A percentile compares a stretch with the other conserved stretches of the same genome.
These are phyloP conservation scores for Apiotrichum domesticum DNA, from an alignment of 1,284 basidiomycete genomes.

Conservation along the genomic window DNA sequence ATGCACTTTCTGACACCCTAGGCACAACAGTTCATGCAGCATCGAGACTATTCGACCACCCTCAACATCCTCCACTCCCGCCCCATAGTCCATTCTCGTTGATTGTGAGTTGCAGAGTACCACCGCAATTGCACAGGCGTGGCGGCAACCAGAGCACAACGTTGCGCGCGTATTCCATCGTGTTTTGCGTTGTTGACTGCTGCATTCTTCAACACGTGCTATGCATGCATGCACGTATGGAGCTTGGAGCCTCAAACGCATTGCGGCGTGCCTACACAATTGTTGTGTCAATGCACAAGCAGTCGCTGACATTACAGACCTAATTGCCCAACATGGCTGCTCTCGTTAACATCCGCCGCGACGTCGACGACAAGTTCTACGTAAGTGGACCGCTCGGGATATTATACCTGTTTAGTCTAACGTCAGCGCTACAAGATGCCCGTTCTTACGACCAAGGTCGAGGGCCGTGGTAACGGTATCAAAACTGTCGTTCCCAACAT, in stretches of 20 bases:
- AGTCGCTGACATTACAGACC: conserved; percentile 8
- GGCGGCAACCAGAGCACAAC: no score
- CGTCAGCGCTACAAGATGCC: conserved; percentile 66
- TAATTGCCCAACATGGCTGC: conserved; percentile 66
- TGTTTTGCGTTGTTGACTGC: no score
- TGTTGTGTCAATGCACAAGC: background rate
- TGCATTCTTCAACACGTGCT: no score
- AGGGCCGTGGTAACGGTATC: conserved; percentile 99
- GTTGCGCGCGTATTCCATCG: background rate
- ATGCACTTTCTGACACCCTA: background rate
- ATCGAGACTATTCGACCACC: conserved; percentile 9
- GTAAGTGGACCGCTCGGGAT: conserved; percentile 24
- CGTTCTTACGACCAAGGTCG: conserved; percentile 88
- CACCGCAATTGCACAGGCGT: no score
- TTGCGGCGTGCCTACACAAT: background rate
- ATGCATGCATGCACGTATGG: no score
- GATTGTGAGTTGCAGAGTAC: conserved; percentile 10
- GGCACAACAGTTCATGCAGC: conserved; percentile 24
- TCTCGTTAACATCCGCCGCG: conserved; percentile 87
- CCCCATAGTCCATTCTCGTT: conserved; percentile 15
- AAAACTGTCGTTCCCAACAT: conserved; percentile 99
- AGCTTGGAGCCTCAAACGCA: no score
- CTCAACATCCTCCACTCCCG: conserved; percentile 2
- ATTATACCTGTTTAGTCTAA: background rate
- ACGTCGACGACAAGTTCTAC: conserved; percentile 74